Evolutionary conservation across 1,284 basidiomycete genomes (phyloP).

Genomic region (Marasmius fiardii): DNA sequence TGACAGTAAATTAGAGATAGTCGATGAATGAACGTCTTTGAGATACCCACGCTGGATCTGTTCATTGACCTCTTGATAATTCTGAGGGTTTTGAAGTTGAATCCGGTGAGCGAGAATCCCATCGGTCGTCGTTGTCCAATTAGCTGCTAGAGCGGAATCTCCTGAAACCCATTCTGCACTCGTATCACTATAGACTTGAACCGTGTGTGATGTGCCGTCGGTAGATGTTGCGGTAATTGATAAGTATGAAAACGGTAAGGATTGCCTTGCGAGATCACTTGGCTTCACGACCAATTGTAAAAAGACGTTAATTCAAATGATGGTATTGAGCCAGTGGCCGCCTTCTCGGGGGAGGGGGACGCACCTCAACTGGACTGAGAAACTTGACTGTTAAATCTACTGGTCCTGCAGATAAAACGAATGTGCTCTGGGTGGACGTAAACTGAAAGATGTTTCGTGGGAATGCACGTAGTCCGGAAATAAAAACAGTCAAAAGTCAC

Average conservation of each 20-base stretch:
- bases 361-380: conserved; percentile 66
- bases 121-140: conserved; percentile 46
- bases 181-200: conserved; percentile 64
- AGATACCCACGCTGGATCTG: conserved; percentile 52
- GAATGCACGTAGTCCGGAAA: too few species aligned
- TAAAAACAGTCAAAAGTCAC: too few species aligned
- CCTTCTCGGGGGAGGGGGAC: too few species aligned
- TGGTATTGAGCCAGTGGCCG: too few species aligned
- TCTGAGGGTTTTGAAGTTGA: conserved; percentile 43
- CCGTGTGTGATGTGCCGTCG: conserved; percentile 50
- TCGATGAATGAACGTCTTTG: background rate
- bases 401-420: conserved; percentile 57
- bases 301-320: too few species aligned
- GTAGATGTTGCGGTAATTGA: conserved; percentile 49
- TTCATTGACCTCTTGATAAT: conserved; percentile 51
- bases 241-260: conserved; percentile 60
- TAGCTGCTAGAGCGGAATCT: conserved; percentile 46
- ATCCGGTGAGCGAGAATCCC: conserved; percentile 54
- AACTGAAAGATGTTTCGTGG: too few species aligned
- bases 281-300: conserved; percentile 31
- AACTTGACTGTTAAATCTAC: conserved; percentile 59
- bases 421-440: conserved; percentile 60
- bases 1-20: background rate
- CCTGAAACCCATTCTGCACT: conserved; percentile 64
- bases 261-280: conserved; percentile 53